A percentile compares a stretch with the other conserved stretches of the same genome.
Evolutionary conservation across 2,329 filamentous ascomycete species (phyloP).

Genomic region (Monilinia fructicola): DNA sequence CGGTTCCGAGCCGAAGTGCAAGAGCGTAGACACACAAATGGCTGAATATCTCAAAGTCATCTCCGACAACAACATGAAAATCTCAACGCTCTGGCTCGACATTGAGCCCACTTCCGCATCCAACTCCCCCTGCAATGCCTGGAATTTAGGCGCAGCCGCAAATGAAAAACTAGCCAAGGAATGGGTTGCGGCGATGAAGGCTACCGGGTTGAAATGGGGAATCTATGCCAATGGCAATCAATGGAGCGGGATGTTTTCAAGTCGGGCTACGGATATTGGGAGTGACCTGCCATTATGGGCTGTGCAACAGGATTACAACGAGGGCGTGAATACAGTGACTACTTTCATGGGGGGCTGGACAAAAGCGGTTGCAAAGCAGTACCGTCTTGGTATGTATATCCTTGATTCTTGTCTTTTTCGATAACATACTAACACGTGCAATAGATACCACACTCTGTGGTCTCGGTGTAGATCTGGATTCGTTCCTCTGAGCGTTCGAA

Average conservation of each 20-base stretch:
- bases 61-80: slow-evolving; percentile 28
- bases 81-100: slow-evolving; percentile 35
- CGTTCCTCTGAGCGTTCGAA: slow-evolving; percentile 19
- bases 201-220: slow-evolving; percentile 31
- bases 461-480: slow-evolving; percentile 30
- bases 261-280: slow-evolving; percentile 31
- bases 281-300: slow-evolving; percentile 36
- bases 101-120: slow-evolving; percentile 29
- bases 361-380: slow-evolving; percentile 34
- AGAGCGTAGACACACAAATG: slow-evolving; percentile 30
- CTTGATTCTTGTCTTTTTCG: slow-evolving; percentile 2
- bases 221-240: slow-evolving; percentile 38
- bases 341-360: slow-evolving; percentile 37
- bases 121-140: slow-evolving; percentile 30
- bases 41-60: slow-evolving; percentile 31
- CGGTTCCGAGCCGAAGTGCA: slow-evolving; percentile 31
- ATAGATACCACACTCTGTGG: slow-evolving; percentile 34
- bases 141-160: slow-evolving; percentile 29
- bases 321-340: slow-evolving; percentile 31
- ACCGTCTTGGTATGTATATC: slow-evolving; percentile 29
- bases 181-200: slow-evolving; percentile 31
- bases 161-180: slow-evolving; percentile 33
- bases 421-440: background rate
- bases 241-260: slow-evolving; percentile 34
- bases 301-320: slow-evolving; percentile 31